Base-by-base conservation (phyloP, 306 rosid species). In the Nissolia schottii region DNA sequence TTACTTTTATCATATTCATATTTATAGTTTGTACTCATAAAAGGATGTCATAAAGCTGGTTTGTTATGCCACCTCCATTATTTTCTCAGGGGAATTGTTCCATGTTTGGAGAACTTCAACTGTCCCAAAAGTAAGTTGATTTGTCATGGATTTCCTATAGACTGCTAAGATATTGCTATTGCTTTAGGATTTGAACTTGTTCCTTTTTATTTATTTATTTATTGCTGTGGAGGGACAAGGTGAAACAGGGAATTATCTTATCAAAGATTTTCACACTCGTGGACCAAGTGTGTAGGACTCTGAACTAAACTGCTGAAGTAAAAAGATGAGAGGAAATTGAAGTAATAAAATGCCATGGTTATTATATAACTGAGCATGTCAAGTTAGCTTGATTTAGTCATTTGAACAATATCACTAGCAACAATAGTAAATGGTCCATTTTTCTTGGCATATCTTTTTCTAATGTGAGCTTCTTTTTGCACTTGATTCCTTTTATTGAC, bases 111-210 rank as follows among this genome's bases (percentile, higher is more conserved):
- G 6, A 79, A 31, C 68, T 18, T 24, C 16, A 1, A n/a, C 2
- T 89, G 89, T 78, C 35, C 70, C 38, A 25, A 37, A 79, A 58
- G 96, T 86, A 81, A 79, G 96, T 85, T 29, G 32, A 22, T 29
- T 5, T 56, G 5, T 64, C 14, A 3, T 58, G 70, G 4, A 14
- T 15, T 57, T 73, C 19, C 35, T 27, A n/a, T 2, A 7, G 1
- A 64, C 48, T 27, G 3, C 14, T 55, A 15, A 57, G 34, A 5
- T 67, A 32, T 51, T 13, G 3, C 45, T 19, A 7, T 14, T 70
- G 41, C 37, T 70, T 75, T 59, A 56, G 24, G 12, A 10, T 13
- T 10, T n/a, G 31, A 56, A 57, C 9, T 1, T 48, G 32, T 64
- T 56, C n/a, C 12, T 29, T 29, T 31, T 18, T 45, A 18, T 43